Conservation (phyloP, 139 green algal genomes). For the Asterochloris erici region DNA sequence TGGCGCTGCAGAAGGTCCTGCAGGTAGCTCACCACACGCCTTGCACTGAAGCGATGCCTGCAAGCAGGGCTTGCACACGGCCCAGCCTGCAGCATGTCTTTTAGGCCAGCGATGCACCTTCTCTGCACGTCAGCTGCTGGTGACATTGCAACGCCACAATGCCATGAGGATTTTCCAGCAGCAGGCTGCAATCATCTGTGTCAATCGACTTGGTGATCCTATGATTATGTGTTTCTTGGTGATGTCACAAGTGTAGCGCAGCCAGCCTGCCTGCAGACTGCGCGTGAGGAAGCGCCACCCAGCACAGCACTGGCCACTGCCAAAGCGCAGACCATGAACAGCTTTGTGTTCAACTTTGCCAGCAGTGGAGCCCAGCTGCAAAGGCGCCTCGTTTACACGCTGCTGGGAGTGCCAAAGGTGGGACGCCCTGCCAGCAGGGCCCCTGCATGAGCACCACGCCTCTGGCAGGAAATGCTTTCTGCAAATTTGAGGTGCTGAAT, state of each 20-base stretch:
- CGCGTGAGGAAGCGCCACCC: neutral
- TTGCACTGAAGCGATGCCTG: neutral
- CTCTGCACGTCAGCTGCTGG: no score
- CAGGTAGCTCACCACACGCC: slow-evolving; percentile 13
- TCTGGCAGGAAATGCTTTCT: no score
- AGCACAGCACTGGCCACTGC: slow-evolving; percentile 32
- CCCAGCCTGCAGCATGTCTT: no score
- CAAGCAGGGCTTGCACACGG: neutral
- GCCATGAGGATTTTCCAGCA: no score
- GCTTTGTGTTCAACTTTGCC: slow-evolving; percentile 85
- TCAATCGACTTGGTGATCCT: no score
- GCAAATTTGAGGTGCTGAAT: no score
- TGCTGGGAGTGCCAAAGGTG: slow-evolving; percentile 68
- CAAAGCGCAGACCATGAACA: slow-evolving; percentile 62
- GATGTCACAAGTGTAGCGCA: no score
- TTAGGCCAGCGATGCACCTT: no score
- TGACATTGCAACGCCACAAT: no score
- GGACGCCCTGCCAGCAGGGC: neutral
- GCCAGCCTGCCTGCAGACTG: neutral
- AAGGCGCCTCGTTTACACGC: slow-evolving; percentile 48
- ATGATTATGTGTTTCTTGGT: no score
- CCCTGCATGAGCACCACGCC: neutral
- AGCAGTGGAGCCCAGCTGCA: slow-evolving; percentile 52
- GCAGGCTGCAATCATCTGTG: no score
- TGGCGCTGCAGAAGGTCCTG: slow-evolving; percentile 24